A percentile compares a stretch with the other conserved stretches of the same genome.
These are phyloP conservation scores for Yamadazyma aaseri DNA, from an alignment of 1,139 yeast genomes.

Conservation along the genomic window DNA sequence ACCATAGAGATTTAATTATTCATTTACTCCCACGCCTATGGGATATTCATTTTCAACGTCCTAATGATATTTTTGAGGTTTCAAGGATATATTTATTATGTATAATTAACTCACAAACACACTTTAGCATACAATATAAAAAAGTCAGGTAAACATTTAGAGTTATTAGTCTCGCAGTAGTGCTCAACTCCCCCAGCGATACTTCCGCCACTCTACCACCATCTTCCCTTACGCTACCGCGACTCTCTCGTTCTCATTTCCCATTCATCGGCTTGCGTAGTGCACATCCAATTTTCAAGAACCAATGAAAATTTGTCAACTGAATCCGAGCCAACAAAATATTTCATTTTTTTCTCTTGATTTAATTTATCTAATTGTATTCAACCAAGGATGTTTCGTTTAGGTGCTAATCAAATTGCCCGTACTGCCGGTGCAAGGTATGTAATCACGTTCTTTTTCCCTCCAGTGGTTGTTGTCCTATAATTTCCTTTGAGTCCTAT, in stretches of 20 bases:
- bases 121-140: slow-evolving; percentile 9
- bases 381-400: slow-evolving; percentile 53
- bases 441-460: too few species aligned
- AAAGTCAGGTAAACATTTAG: neutral
- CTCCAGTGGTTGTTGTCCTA: too few species aligned
- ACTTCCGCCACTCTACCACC: neutral
- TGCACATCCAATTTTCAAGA: slow-evolving; percentile 10
- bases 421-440: slow-evolving; percentile 61
- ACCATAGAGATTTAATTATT: too few species aligned
- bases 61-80: neutral
- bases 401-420: slow-evolving; percentile 62
- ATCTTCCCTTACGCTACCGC: neutral
- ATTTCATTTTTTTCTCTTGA: slow-evolving; percentile 11
- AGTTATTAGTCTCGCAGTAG: too few species aligned
- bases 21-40: too few species aligned
- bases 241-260: neutral
- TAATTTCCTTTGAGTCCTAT: too few species aligned
- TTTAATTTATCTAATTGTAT: slow-evolving; percentile 6
- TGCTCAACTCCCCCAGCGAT: too few species aligned
- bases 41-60: neutral
- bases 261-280: slow-evolving; percentile 7
- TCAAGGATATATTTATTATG: slow-evolving; percentile 11
- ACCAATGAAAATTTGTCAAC: slow-evolving; percentile 21
- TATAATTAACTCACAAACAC: slow-evolving; percentile 5
- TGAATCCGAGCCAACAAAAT: slow-evolving; percentile 16